Evolutionary conservation across 495 filamentous ascomycete genomes (phyloP).

Genomic region (Friedmanniomyces simplex): DNA sequence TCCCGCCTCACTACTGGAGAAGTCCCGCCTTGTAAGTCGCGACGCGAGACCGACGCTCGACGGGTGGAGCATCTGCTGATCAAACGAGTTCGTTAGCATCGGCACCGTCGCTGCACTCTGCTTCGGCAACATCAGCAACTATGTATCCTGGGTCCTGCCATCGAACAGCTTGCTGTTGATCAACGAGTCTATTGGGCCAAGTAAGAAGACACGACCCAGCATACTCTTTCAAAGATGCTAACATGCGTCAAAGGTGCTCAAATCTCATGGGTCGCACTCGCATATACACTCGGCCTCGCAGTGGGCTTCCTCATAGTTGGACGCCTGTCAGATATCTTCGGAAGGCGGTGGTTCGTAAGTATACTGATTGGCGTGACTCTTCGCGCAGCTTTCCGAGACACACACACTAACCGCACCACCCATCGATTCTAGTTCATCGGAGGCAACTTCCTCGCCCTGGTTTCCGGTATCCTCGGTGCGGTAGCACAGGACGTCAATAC

Average conservation of each 20-base stretch:
- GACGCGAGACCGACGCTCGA: not conserved
- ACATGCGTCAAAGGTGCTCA: not conserved
- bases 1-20: constrained; percentile 5
- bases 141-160: constrained; percentile 4
- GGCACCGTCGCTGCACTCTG: constrained; percentile 11
- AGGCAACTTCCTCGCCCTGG: constrained; percentile 18
- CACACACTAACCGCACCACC: no score
- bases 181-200: constrained; percentile 25
- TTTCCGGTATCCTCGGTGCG: constrained; percentile 25
- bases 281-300: constrained; percentile 23
- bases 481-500: constrained; percentile 23
- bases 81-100: not conserved
- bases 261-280: constrained; percentile 23
- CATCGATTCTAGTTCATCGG: no score
- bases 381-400: no score
- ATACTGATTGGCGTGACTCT: no score
- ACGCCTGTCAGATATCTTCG: constrained; percentile 30
- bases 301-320: constrained; percentile 27
- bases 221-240: not conserved
- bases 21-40: constrained; percentile 1
- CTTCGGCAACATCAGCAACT: constrained; percentile 13
- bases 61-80: not conserved
- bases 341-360: constrained; percentile 27
- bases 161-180: constrained; percentile 25
- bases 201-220: not conserved